phyloP scores from a whole-genome alignment of 2,329 filamentous ascomycete species.

The Ceratocystis albifundus region DNA sequence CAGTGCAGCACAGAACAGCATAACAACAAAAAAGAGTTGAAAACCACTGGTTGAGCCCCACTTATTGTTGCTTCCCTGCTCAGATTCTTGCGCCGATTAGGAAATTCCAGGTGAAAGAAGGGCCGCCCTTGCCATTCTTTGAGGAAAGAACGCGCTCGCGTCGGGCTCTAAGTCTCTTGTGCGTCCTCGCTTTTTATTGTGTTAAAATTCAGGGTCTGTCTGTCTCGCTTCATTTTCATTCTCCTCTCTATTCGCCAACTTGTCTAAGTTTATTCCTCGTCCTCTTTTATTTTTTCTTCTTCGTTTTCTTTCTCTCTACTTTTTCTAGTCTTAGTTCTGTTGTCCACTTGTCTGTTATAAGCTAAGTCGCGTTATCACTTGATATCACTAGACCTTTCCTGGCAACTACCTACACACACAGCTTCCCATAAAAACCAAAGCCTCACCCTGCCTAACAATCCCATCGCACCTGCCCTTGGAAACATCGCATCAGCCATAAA shows the following conservation, averaged over 20 bases:
- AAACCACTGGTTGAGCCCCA: not conserved
- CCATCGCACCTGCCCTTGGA: not conserved
- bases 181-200: not conserved
- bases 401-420: slow-evolving; percentile 5
- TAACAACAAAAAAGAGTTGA: not conserved
- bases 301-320: too few relatives aligned
- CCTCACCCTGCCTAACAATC: not conserved
- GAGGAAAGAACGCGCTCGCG: slow-evolving; percentile 21
- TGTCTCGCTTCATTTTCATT: slow-evolving; percentile 10
- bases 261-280: not conserved
- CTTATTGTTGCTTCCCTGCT: slow-evolving; percentile 17
- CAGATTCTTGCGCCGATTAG: slow-evolving; percentile 19
- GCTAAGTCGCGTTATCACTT: not conserved
- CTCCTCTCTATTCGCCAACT: not conserved
- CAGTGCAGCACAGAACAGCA: not conserved
- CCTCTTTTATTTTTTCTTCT: too few relatives aligned
- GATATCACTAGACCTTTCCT: not conserved
- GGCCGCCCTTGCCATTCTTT: not conserved
- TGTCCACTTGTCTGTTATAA: not conserved
- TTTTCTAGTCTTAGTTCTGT: not conserved
- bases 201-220: slow-evolving; percentile 6
- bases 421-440: not conserved
- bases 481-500: not conserved
- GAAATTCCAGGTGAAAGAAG: slow-evolving; percentile 11
- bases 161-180: slow-evolving; percentile 2